Base-by-base conservation (phyloP, 148 eudicot genomes). In the Silene conica region DNA sequence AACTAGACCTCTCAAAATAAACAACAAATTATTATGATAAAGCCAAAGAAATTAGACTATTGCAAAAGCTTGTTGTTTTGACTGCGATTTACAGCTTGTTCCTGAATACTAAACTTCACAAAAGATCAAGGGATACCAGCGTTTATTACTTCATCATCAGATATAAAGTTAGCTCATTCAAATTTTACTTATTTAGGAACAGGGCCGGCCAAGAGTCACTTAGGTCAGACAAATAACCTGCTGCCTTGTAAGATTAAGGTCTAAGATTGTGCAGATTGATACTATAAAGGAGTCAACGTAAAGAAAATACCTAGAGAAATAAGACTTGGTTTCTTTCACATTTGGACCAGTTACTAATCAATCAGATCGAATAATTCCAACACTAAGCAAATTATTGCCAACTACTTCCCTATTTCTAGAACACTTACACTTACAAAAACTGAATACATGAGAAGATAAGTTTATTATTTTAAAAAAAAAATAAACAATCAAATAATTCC, bases 1-100 rank as follows among this genome's bases (percentile, higher is more conserved):
- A 16, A 31, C 20, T 18, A 64, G 68, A 64, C 68, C 48, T 21
- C 28, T 21, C 28, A 4, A 20, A 21, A 22, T 23, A 31, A 31
- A 72, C 45, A 45, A 41, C n/a, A 12, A 4, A 50, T 50, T 11
- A 50, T 0, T 28, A 63, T 28, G 41, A 28, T 11, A 50, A 28
- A 50, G 61, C 67, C 22, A 64, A 74, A 34, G 21, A 74, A 74
- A 23, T n/a, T 13, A 63, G 45, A 50, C 55, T 15, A 50, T 4
- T 50, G 16, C 55, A 50, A 18, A 50, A 50, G 4, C 13, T 50
- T 3, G 0, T 48, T 50, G 11, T 65, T 19, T 19, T 13, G 11
- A 48, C 11, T 15, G 54, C 8, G 6, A 19, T 20, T 20, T 43
- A 67, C 70, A 50, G 34, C 18, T 41, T 31, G 65, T 52, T 18